Base-by-base conservation (phyloP, 345 rosid genomes). In the Rhodamnia rubescens region DNA sequence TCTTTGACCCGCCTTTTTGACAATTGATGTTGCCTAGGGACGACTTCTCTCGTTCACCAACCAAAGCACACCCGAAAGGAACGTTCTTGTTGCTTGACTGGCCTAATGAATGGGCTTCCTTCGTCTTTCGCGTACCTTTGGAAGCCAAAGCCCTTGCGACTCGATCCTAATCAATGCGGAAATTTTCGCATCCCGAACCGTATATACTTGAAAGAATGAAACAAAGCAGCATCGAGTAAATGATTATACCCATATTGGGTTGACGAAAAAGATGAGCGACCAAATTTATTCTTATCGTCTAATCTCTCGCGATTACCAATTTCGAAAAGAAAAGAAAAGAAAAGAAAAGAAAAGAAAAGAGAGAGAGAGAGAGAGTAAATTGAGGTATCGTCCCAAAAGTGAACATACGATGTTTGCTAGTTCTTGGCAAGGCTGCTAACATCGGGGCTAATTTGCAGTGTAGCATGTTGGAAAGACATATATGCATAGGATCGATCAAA, bases 151-250 rank as follows among this genome's bases (percentile, higher is more conserved):
- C 75, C 32, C 20, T 8, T 22, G 42, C 3, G 22, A 29, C 2
- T 16, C 36, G 11, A 64, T 7, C 42, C 42, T 29, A 15, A 29
- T 16, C 2, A 14, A 29, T 16, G 42, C 32, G 42, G 42, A 29
- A 13, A 8, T 14, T 27, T 58, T 7, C 7, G 1, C 40, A 27
- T 13, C 4, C 2, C 36, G 0, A 8, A 58, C 26, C 12, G 36
- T 58, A n/a, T 15, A 12, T 58, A 12, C 5, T 0, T 0, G 4
- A n/a, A 53, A 53, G 56, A 7, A 20, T 3, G 75, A 64, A 18
- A 64, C 11, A 16, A 8, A 64, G 22, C 2, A 16, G 29, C 22
- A 16, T 29, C 1, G 0, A 64, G 14, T 32, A 29, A 29, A 64
- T 15, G 42, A 29, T 16, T 7, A 29, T 15, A 15, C 42, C 9